Evolutionary conservation across 2,329 filamentous ascomycete genomes (phyloP).

Genomic region (Penicillium sp.): DNA sequence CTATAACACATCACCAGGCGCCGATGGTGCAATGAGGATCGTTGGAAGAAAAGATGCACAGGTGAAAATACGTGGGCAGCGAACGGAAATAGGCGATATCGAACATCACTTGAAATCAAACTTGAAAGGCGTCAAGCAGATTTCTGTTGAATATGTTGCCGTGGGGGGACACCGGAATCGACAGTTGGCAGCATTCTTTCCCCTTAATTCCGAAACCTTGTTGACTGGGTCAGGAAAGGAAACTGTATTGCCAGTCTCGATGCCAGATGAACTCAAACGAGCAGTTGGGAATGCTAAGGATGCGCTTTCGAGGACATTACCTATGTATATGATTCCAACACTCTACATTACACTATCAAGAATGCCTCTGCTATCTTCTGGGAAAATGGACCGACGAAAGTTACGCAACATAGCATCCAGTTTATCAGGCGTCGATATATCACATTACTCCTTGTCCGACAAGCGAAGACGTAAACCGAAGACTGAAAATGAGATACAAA

Average conservation of each 20-base stretch:
- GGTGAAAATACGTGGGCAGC: constrained; percentile 40
- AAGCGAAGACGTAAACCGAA: not conserved
- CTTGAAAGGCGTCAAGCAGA: not conserved
- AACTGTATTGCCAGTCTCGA: not conserved
- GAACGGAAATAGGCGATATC: constrained; percentile 40
- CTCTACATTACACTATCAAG: not conserved
- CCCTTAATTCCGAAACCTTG: not conserved
- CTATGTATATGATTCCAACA: constrained; percentile 3
- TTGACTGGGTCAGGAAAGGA: not conserved
- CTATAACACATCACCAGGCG: constrained; percentile 22
- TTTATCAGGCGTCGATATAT: not conserved
- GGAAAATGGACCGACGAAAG: not conserved
- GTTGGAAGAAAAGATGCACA: constrained; percentile 36
- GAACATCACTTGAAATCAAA: constrained; percentile 19
- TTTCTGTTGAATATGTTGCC: not conserved
- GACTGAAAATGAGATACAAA: not conserved
- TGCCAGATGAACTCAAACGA: not conserved
- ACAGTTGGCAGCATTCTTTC: not conserved
- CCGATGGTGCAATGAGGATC: constrained; percentile 29
- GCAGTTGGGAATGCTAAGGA: not conserved
- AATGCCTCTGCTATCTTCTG: not conserved
- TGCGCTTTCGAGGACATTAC: not conserved
- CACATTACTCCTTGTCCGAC: not conserved
- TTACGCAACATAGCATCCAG: not conserved
- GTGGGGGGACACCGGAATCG: not conserved